Conservation (phyloP, 257 asterid species). For the Primulina huaijiensis region DNA sequence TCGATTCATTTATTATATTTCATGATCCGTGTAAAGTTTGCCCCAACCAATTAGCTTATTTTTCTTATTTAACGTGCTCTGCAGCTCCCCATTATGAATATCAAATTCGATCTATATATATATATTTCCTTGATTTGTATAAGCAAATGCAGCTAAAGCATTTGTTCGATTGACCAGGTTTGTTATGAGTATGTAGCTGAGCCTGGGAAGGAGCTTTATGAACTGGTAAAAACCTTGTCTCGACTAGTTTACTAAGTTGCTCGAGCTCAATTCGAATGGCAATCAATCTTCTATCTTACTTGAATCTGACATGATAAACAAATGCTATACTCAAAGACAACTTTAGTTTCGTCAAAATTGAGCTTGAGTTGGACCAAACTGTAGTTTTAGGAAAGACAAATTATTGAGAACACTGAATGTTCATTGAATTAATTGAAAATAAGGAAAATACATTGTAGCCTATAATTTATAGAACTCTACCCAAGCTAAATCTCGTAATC, state of each 20-base stretch:
- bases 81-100: background rate
- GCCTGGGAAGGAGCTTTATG: constrained; percentile 93
- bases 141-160: constrained; percentile 20
- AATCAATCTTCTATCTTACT: background rate
- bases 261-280: background rate
- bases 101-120: background rate
- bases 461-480: too few species aligned
- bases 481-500: too few species aligned
- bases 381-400: too few species aligned
- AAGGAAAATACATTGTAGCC: too few species aligned
- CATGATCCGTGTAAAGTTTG: background rate
- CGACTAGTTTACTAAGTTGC: background rate
- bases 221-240: constrained; percentile 53
- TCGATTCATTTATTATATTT: background rate
- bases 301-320: background rate
- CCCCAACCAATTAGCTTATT: background rate
- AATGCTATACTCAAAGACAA: background rate
- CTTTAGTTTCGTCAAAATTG: background rate
- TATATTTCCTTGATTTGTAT: background rate
- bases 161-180: constrained; percentile 44
- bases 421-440: too few species aligned
- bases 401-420: too few species aligned
- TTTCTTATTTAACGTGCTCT: background rate
- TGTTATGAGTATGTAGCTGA: constrained; percentile 91
- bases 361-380: background rate